These are phyloP conservation scores for Venturia aucupariae DNA, from an alignment of 2,329 filamentous ascomycete species.

Conservation along the genomic window DNA sequence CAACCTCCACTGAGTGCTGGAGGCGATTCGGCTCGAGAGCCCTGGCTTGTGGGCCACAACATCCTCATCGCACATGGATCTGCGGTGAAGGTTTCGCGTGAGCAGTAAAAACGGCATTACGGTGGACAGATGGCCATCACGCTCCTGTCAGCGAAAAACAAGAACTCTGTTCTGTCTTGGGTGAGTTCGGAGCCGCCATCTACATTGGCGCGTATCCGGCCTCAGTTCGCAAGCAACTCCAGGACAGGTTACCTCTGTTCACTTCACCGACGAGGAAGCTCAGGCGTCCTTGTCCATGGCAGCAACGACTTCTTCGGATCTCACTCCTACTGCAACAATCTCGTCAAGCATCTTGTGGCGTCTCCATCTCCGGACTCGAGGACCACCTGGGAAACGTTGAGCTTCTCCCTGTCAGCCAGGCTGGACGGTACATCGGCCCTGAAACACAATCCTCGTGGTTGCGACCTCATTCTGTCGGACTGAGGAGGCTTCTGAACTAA, in stretches of 20 bases:
- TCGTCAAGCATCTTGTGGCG: slow-evolving; percentile 62
- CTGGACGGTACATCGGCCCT: slow-evolving; percentile 63
- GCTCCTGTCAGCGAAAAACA: slow-evolving; percentile 72
- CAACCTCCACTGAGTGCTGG: slow-evolving; percentile 58
- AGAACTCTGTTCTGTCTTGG: slow-evolving; percentile 79
- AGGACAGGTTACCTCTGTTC: slow-evolving; percentile 65
- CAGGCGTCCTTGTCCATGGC: slow-evolving; percentile 69
- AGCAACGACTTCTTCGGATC: slow-evolving; percentile 91
- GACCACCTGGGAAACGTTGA: slow-evolving; percentile 73
- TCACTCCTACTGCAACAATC: slow-evolving; percentile 90
- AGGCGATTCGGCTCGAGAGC: slow-evolving; percentile 67
- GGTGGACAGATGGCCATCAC: slow-evolving; percentile 80
- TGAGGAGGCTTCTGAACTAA: slow-evolving; percentile 50
- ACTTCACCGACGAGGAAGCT: slow-evolving; percentile 67
- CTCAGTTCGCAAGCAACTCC: slow-evolving; percentile 74
- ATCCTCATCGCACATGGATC: slow-evolving; percentile 70
- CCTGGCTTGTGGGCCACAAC: slow-evolving; percentile 76
- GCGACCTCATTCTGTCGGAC: slow-evolving; percentile 39
- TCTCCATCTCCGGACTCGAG: slow-evolving; percentile 42
- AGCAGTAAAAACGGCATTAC: slow-evolving; percentile 65
- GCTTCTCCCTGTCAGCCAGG: slow-evolving; percentile 59
- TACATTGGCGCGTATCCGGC: slow-evolving; percentile 78
- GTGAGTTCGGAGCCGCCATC: slow-evolving; percentile 81
- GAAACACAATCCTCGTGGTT: slow-evolving; percentile 81
- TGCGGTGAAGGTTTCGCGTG: slow-evolving; percentile 72